Evolutionary conservation across 345 rosid species (phyloP).

Genomic region (Excoecaria agallocha): DNA sequence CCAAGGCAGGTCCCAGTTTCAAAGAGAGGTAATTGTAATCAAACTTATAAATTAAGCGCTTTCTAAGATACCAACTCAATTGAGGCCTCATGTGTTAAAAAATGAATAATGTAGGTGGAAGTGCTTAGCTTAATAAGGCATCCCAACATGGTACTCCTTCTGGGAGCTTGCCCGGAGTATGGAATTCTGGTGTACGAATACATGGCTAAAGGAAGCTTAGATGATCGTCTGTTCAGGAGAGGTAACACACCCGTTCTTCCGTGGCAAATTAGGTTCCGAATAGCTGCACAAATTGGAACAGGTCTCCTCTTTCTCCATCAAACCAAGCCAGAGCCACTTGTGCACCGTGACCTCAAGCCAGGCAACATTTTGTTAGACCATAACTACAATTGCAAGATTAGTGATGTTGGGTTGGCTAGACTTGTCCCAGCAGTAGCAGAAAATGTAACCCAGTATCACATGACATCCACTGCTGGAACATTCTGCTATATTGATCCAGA

Average conservation of each 20-base stretch:
- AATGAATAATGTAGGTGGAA: constrained; percentile 50
- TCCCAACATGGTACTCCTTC: constrained; percentile 92
- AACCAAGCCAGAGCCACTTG: constrained; percentile 93
- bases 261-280: constrained; percentile 83
- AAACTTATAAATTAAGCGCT: background rate
- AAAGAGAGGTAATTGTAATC: constrained; percentile 61
- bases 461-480: constrained; percentile 85
- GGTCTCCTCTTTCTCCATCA: constrained; percentile 92
- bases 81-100: too few species aligned
- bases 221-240: constrained; percentile 57
- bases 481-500: constrained; percentile 95
- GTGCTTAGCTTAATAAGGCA: constrained; percentile 90
- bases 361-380: constrained; percentile 83
- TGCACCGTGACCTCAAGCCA: constrained; percentile 94
- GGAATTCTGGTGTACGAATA: constrained; percentile 83
- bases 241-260: constrained; percentile 60
- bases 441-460: constrained; percentile 62
- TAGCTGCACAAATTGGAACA: constrained; percentile 80
- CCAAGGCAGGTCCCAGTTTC: constrained; percentile 86
- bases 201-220: constrained; percentile 91
- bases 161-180: constrained; percentile 94
- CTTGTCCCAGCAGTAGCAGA: constrained; percentile 82
- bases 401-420: constrained; percentile 86
- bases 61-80: too few species aligned
- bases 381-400: constrained; percentile 75